phyloP scores from a whole-genome alignment of 2,329 filamentous ascomycete species.

The Beauveria asiatica region DNA sequence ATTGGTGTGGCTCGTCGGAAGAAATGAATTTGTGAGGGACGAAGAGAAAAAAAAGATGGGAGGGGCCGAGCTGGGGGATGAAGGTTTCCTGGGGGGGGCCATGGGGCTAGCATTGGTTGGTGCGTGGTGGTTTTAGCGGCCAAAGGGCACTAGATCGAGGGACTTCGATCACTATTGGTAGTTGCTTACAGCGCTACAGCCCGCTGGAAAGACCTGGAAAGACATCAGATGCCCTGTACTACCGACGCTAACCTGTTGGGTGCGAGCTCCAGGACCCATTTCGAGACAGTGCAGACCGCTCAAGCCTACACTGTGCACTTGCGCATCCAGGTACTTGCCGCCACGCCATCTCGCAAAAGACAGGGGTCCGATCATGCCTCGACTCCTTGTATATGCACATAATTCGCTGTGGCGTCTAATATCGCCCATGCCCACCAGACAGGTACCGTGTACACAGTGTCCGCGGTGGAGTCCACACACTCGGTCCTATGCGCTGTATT shows the following conservation, averaged over 20 bases:
- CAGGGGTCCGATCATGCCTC: conserved; percentile 5
- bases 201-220: not conserved
- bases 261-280: not conserved
- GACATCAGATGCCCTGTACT: not conserved
- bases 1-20: conserved; percentile 1
- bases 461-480: conserved; percentile 1
- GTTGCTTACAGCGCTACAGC: not conserved
- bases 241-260: not conserved
- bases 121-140: not conserved
- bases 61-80: not conserved
- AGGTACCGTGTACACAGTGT: conserved; percentile 10
- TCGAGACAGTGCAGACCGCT: not conserved
- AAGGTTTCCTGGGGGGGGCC: not conserved
- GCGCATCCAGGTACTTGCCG: not conserved
- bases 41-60: conserved; percentile 5
- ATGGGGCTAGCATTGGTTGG: not conserved
- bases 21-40: conserved; percentile 12
- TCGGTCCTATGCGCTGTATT: too few species aligned
- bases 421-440: conserved; percentile 5
- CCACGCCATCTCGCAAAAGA: not conserved
- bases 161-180: not conserved
- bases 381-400: not conserved
- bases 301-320: not conserved
- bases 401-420: conserved; percentile 7
- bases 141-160: not conserved